phyloP scores from a whole-genome alignment of 2,329 filamentous ascomycete species.

The Trichoderma koningii region DNA sequence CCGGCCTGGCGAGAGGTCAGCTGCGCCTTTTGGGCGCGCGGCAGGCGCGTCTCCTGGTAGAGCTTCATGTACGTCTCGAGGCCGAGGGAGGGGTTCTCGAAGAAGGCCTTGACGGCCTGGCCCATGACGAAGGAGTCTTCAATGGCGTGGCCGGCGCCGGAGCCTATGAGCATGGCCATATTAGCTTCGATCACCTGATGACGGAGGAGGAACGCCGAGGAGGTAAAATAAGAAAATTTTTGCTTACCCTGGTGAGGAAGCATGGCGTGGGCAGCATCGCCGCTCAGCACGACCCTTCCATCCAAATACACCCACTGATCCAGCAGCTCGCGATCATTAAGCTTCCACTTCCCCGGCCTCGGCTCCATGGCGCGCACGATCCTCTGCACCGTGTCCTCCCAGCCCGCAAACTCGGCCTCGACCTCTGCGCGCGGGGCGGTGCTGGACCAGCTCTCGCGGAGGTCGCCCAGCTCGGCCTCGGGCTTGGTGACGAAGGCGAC shows the following conservation, averaged over 20 bases:
- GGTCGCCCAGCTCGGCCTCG: background rate
- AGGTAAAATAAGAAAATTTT: background rate
- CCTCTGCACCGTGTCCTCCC: conserved; percentile 20
- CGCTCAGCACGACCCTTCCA: conserved; percentile 9
- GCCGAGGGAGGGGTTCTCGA: conserved; percentile 12
- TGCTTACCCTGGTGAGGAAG: conserved; percentile 19
- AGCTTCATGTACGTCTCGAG: conserved; percentile 23
- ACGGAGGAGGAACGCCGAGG: too few species aligned
- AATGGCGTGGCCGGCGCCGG: conserved; percentile 22
- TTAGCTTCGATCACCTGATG: background rate
- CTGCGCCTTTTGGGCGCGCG: conserved; percentile 14
- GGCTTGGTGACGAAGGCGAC: conserved; percentile 19
- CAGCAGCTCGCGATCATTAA: conserved; percentile 19
- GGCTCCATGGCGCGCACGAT: conserved; percentile 21
- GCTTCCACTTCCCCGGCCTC: conserved; percentile 17
- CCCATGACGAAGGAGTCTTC: conserved; percentile 24
- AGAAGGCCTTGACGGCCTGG: conserved; percentile 20
- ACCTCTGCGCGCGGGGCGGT: conserved; percentile 13
- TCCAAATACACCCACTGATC: conserved; percentile 10
- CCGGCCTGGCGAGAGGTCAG: conserved; percentile 19
- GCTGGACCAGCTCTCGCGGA: conserved; percentile 18
- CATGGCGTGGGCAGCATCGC: conserved; percentile 23
- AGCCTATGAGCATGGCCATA: background rate
- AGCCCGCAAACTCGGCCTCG: conserved; percentile 15
- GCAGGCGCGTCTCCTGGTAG: conserved; percentile 15